Base-by-base conservation (phyloP, 75 land plant species). In the Sequoiadendron giganteum region DNA sequence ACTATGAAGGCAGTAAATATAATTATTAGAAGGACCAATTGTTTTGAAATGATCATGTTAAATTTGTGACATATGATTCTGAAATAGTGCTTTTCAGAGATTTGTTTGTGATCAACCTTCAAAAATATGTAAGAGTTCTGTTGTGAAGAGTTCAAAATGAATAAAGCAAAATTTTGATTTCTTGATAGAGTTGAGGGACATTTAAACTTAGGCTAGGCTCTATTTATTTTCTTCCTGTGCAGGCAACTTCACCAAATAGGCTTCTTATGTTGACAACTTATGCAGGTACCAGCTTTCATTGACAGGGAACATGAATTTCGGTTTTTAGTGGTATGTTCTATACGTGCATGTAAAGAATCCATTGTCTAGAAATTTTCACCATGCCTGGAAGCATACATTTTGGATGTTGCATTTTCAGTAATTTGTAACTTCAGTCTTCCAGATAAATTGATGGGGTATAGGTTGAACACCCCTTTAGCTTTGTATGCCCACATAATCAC, bases 261-360 rank as follows among this genome's bases (percentile, higher is more conserved):
- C 5, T 85, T 32, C 45, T 75, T 21, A 30, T 30, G 28, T 85
- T 85, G 54, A n/a, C 42, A 54, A 54, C 36, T 49, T 48, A 43
- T 92, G 90, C 95, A 97, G 99, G 89, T 97, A 65, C 95, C 98
- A 72, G 92, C 96, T 45, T 97, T 95, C 76, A 91, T 97, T 52
- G 90, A 94, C 42, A 92, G 99, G 88, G 99, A 97, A 90, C 93
- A 93, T 86, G 99, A 97, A 85, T 97, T 97, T 86, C 93, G 98
- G 11, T 97, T 96, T 89, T 89, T 97, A 76, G 95, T 91, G 85
- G 99, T 97, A 89, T 88, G 97, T 88, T 16, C 9, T 45, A 2
- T 34, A 15, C 28, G 10, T 42, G 52, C 45, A 65, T 88, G n/a
- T 70, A 34, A 83, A 45, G 86, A 15, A 86, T 70, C 25, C 34